Base-by-base conservation (phyloP, 2,329 filamentous ascomycete species). In the Calonectria henricotiae region DNA sequence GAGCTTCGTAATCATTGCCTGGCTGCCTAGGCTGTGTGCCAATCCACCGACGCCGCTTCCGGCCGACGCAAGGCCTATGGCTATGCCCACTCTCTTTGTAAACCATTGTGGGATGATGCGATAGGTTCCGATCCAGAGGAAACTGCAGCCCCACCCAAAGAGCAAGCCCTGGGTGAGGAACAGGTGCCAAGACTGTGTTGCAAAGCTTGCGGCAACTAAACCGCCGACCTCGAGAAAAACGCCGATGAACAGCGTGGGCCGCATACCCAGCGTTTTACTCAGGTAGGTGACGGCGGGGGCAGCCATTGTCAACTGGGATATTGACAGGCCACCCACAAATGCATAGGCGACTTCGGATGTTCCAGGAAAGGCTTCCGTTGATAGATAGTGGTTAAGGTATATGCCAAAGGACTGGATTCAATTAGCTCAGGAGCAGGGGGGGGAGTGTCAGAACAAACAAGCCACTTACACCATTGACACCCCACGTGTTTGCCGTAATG, bases 41-140 rank as follows among this genome's bases (percentile, higher is more conserved):
- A 61, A 23, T 9, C 55, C 55, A 6, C 55, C 55, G n/a, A 61
- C 37, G 17, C 55, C 55, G 9, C 55, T 61, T 17, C 55, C 55
- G 11, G 55, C 55, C 7, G 55, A 61, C 6, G 37, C 55, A 44
- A 61, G 55, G 2, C 55, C 55, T 2, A 61, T 61, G 1, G 55
- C 55, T 61, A 61, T 61, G 11, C 55, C 55, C 20, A 61, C 55
- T 44, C 39, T 61, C 20, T 41, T 37, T 5, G 37, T 83, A 73
- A 92, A 92, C 89, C 90, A 92, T 74, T 91, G 88, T 1, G 90
- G 86, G 0, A 89, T 81, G 2, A 91, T 85, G 2, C 86, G 86
- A 0, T 89, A 87, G 15, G 83, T 84, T 1, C 85, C 86, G 0
- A 90, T 87, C 75, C 89, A 91, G 1, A 89, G 79, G 70, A 91